Base-by-base conservation (phyloP, 768 basidiomycete species). In the Boletus subcaerulescens region DNA sequence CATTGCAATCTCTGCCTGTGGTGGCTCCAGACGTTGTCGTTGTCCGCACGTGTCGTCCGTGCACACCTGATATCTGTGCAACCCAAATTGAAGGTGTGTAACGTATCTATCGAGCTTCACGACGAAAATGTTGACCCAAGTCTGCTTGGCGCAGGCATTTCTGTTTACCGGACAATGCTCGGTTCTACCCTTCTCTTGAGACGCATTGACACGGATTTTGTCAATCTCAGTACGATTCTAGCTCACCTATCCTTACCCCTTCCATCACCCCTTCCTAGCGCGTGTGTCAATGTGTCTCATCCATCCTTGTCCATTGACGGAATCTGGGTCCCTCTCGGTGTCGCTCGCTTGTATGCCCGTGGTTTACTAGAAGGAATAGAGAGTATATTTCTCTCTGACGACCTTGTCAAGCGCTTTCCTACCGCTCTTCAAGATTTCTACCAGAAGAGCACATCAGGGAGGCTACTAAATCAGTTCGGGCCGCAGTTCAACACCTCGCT, bases 161-260 rank as follows among this genome's bases (percentile, higher is more conserved):
- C 86, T 38, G 87, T 90, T 47, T 90, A 89, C 69, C 85, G 86
- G 65, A 86, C 83, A 69, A 75, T 72, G 48, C 76, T 89, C 11
- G 83, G 80, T 39, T 68, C 77, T 9, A 74, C 75, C 48, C 72
- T 78, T 32, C 74, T 90, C 45, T 71, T 89, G 58, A 83, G 89
- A 61, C 84, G 89, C 59, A 83, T 89, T 51, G 88, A 90, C 71
- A 87, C 87, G 33, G 86, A 88, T 63, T 90, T 86, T 60, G 87
- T 90, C 62, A 87, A 90, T 66, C 75, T 89, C 44, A 79, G 85
- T 41, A 61, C 62, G 31, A 76, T 67, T 73, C 79, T 45, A 73
- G 74, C 44, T 64, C 77, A 53, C 65, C 74, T 72, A 67, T 56
- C 76, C 74, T 17, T 65, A 45, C 35, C 58, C 31, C 43, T 60